phyloP scores from a whole-genome alignment of 306 rosid species.

The Sicyos baderoa region DNA sequence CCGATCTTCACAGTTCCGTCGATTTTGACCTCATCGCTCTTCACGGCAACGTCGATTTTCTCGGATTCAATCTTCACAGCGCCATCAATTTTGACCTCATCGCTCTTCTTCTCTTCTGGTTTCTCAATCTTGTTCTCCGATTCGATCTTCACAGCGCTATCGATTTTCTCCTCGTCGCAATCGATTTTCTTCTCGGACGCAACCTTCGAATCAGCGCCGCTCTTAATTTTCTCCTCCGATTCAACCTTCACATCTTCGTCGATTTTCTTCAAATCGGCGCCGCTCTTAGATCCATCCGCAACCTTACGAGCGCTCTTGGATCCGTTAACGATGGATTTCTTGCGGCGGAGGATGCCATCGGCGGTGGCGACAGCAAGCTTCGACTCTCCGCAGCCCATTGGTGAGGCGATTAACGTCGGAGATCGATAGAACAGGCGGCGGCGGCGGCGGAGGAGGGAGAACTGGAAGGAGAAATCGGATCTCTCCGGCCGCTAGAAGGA shows the following conservation, averaged over 20 bases:
- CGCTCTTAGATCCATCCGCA: neutral
- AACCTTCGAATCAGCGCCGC: too few species aligned
- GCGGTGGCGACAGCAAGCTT: slow-evolving; percentile 55
- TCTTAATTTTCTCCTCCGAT: neutral
- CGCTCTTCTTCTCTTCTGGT: slow-evolving; percentile 4
- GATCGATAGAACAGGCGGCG: neutral
- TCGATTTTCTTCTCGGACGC: too few species aligned
- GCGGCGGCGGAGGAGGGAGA: neutral
- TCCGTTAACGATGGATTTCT: slow-evolving; percentile 29
- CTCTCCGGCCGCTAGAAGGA: neutral
- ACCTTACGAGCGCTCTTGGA: too few species aligned
- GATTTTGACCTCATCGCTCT: neutral
- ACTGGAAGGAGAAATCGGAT: neutral
- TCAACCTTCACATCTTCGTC: neutral
- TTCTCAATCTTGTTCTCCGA: neutral
- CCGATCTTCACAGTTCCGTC: neutral
- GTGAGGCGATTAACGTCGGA: neutral
- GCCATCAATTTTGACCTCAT: neutral
- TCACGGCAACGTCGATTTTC: neutral
- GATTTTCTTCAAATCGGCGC: neutral
- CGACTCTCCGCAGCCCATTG: slow-evolving; percentile 82
- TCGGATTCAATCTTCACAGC: neutral
- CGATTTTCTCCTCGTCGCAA: neutral
- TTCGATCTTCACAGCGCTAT: neutral
- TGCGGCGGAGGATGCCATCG: slow-evolving; percentile 42